phyloP scores from a whole-genome alignment of 1,284 basidiomycete species.

The Microbotryum violaceum region DNA sequence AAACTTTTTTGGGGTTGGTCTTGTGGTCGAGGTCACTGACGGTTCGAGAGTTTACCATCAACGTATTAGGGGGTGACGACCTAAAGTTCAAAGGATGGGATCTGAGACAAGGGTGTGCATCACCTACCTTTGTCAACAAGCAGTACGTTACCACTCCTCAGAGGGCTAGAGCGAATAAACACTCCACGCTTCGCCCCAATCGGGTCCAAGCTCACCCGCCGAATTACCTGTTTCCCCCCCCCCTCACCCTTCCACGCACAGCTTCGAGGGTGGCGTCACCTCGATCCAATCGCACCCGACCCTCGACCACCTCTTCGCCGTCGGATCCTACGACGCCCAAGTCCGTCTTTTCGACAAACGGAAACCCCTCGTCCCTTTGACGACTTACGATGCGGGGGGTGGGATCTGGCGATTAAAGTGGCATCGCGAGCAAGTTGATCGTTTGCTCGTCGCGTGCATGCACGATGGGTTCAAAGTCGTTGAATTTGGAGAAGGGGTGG shows the following conservation, averaged over 20 bases:
- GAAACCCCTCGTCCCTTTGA: conserved; percentile 55
- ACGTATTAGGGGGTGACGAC: conserved; percentile 76
- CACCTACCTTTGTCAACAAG: conserved; percentile 65
- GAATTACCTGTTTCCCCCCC: too few species aligned
- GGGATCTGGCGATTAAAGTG: conserved; percentile 95
- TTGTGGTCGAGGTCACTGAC: too few species aligned
- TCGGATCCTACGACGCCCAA: conserved; percentile 84
- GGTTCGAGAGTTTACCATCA: too few species aligned
- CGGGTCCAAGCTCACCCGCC: too few species aligned
- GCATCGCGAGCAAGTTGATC: conserved; percentile 62
- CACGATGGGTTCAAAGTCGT: conserved; percentile 90
- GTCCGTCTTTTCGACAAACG: conserved; percentile 80
- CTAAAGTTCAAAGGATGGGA: conserved; percentile 88
- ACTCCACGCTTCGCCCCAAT: too few species aligned
- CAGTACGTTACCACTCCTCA: conserved; percentile 46
- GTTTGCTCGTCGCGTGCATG: conserved; percentile 89
- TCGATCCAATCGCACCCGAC: conserved; percentile 78
- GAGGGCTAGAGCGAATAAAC: too few species aligned
- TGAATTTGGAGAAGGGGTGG: conserved; percentile 42
- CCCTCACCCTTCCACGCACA: conserved; percentile 42
- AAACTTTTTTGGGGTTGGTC: too few species aligned
- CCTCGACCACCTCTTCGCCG: conserved; percentile 72
- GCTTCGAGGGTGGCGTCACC: conserved; percentile 89
- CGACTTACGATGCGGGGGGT: conserved; percentile 65
- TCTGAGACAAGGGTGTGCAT: conserved; percentile 55